Conservation (phyloP, 2,329 filamentous ascomycete species). For the Curvularia verruculosa region DNA sequence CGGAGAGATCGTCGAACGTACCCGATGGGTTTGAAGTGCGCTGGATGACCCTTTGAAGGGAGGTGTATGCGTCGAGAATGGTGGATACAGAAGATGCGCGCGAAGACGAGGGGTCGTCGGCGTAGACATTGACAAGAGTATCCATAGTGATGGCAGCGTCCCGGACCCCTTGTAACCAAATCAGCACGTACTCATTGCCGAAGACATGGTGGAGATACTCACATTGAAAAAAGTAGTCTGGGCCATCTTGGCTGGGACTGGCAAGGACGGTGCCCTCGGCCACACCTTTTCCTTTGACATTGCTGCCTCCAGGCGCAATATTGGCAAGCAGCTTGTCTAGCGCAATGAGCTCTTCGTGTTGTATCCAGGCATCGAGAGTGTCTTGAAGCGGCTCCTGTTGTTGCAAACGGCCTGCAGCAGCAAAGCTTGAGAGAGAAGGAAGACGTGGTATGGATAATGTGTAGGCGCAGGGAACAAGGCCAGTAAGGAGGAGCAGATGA, state of each 20-base stretch:
- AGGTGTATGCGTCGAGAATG: slow-evolving; percentile 43
- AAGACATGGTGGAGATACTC: neutral
- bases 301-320: slow-evolving; percentile 50
- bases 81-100: slow-evolving; percentile 35
- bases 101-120: slow-evolving; percentile 36
- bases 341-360: slow-evolving; percentile 44
- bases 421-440: slow-evolving; percentile 22
- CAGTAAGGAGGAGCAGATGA: slow-evolving; percentile 11
- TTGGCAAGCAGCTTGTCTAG: slow-evolving; percentile 51
- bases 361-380: slow-evolving; percentile 46
- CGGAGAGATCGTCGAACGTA: slow-evolving; percentile 42
- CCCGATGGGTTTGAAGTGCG: slow-evolving; percentile 50
- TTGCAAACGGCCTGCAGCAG: slow-evolving; percentile 24
- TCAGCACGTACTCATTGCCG: neutral
- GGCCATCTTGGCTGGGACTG: slow-evolving; percentile 49
- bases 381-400: slow-evolving; percentile 39
- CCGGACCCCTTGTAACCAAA: slow-evolving; percentile 43
- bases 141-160: slow-evolving; percentile 54
- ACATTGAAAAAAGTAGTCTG: slow-evolving; percentile 56
- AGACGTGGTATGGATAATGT: slow-evolving; percentile 42
- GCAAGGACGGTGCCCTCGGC: slow-evolving; percentile 52
- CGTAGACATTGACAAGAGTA: slow-evolving; percentile 51
- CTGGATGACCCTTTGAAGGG: slow-evolving; percentile 46
- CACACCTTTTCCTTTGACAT: slow-evolving; percentile 43
- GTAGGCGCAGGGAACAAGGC: slow-evolving; percentile 22